Conservation (phyloP, 164 flowering plant species). For the Nelumbo lutea region DNA sequence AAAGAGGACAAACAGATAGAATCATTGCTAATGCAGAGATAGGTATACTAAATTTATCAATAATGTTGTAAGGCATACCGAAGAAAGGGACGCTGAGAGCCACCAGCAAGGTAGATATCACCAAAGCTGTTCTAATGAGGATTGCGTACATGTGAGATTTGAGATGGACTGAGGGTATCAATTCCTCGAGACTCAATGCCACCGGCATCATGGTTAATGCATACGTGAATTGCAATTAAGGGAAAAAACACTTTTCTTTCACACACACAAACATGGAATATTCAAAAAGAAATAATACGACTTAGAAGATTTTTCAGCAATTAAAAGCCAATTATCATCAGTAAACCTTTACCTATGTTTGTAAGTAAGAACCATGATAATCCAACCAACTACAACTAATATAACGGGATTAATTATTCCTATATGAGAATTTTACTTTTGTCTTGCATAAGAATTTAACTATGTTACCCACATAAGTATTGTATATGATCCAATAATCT, state of each 20-base stretch:
- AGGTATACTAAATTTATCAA: no score
- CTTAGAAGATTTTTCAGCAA: no score
- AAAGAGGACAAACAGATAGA: no score
- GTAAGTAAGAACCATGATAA: no score
- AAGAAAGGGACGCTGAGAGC: conserved; percentile 80
- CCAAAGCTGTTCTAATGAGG: conserved; percentile 73
- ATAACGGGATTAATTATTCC: no score
- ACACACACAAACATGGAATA: no score
- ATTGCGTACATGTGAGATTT: conserved; percentile 61
- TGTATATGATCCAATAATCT: neutral
- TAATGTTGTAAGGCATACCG: conserved; percentile 38
- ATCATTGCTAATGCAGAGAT: no score
- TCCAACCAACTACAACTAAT: no score
- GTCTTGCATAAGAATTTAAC: neutral
- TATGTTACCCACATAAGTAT: neutral
- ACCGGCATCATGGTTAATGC: conserved; percentile 89
- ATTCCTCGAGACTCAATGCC: conserved; percentile 89
- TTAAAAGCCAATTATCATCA: no score
- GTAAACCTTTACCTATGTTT: no score
- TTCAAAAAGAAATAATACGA: no score
- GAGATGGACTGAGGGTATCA: conserved; percentile 64
- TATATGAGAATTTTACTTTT: neutral
- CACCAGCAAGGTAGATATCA: conserved; percentile 77
- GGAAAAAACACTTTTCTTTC: conserved; percentile 11
- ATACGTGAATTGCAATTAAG: conserved; percentile 59